Evolutionary conservation across 805 yeast genomes (phyloP), one percentile per base, ranked within the genome.

Genomic region (Saturnispora ahearnii): DNA sequence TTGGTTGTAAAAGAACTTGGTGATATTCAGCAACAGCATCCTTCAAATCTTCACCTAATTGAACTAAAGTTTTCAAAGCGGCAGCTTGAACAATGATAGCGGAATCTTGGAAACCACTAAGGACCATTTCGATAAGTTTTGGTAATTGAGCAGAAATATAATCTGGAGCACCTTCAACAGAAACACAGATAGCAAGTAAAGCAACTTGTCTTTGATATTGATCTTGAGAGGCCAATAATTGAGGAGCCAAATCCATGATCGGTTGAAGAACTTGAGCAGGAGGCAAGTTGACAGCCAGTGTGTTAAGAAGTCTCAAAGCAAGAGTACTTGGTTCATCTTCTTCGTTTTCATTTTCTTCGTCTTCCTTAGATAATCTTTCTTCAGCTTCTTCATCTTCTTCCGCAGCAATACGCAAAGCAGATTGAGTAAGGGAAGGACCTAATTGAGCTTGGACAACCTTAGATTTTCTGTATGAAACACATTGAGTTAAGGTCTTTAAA

Each of bases 111-210:
- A 93, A 74, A 57, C 96, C 96, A 46, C 75, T 69, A 48, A 86
- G 75, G 44, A 91, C 69, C 51, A 81, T 77, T 46, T 88, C 87
- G 48, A 89, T 76, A 54, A 93, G 70, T 61, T 81, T 82, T 52
- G 78, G 77, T 53, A 90, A 69, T 63, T 89, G 91, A 44, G 84
- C 75, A 44, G 89, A 77, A 60, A 86, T 77, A 67, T 76, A 91
- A 63, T 93, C 99, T 54, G 98, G 98, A 40, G 98, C 91, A 64
- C 98, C 99, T 55, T 85, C 78, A 43, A 86, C 86, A 47, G 91
- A 81, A 51, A 81, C 87, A 59, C 95, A 88, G 55, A 93, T 71
- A 32, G 95, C 78, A 59, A 87, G 72, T 47, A 89, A 73, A 49
- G 85, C 93, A 52, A 95, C 96, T 71, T 96, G 82, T 72, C 95